Base-by-base conservation (phyloP, 2,329 filamentous ascomycete genomes). In the Fusarium phyllophilum region DNA sequence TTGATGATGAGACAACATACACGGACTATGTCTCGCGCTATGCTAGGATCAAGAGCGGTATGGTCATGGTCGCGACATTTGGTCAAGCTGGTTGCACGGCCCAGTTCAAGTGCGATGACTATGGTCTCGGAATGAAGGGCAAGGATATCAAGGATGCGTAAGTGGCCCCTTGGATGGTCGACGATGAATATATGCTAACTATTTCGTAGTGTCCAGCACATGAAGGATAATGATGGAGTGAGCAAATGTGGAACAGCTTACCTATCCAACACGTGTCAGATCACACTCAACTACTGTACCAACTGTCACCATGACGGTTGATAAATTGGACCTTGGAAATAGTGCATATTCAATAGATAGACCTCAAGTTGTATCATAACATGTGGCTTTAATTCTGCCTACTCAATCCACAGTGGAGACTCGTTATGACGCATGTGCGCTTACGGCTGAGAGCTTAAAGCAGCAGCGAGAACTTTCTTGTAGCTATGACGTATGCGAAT, bases 121-220 rank as follows among this genome's bases (percentile, higher is more conserved):
- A 66, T 20, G 68, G 68, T 8, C 48, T 57, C 24, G 71, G 73
- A 12, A 74, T 74, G 71, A 74, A 48, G 46, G 73, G 68, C 29
- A 46, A 31, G 18, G 64, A 67, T 11, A 75, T 75, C 34, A 75
- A 74, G 42, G 60, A 74, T 52, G 68, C 68, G 58, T 74, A 65
- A 49, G 62, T 62, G 29, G 8, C 10, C 10, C 24, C 13, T 11
- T 4, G 8, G 2, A 8, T 17, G 14, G 13, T 12, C 17, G 36
- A n/a, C 14, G 20, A 34, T 36, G 24, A 38, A 13, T 14, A n/a
- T 20, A 17, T 52, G 11, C 36, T 63, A 31, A 63, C 36, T n/a
- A 13, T 24, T 48, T 24, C 1, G 1, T 8, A 63, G 61, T 31
- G 55, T 63, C 15, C 41, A 62, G 17, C 46, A 64, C 14, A 61